Percentiles rank a stretch among this genome's conserved stretches.
These are phyloP conservation scores for Backusella mclennaniae DNA, from an alignment of 192 early-diverging fungal genomes.

Conservation along the genomic window DNA sequence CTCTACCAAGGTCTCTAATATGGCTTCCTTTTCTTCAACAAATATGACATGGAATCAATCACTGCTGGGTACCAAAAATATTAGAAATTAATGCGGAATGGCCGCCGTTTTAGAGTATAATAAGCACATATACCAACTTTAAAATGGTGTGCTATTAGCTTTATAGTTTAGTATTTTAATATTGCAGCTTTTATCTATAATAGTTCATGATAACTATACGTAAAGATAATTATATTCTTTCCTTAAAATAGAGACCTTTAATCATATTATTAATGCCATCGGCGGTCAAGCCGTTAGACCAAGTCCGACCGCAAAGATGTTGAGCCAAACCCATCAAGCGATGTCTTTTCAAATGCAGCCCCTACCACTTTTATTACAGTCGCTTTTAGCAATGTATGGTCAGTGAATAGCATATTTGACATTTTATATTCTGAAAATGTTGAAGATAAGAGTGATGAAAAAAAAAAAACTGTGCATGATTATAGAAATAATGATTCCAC, in stretches of 20 bases:
- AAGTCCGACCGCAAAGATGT: no score
- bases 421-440: no score
- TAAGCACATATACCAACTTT: neutral
- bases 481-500: no score
- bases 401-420: no score
- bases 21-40: neutral
- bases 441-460: no score
- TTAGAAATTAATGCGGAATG: neutral
- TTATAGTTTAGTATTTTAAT: neutral
- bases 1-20: neutral
- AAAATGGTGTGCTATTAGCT: neutral
- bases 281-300: neutral
- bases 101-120: neutral
- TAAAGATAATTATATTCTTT: neutral
- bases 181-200: no score
- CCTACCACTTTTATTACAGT: no score
- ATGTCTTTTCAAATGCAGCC: no score
- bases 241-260: neutral
- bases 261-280: neutral
- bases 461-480: no score
- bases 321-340: no score
- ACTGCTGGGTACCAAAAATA: no score
- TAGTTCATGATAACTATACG: neutral
- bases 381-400: no score
- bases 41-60: neutral